These are phyloP conservation scores for Xylaria acuta DNA, from an alignment of 495 filamentous ascomycete genomes.

Conservation along the genomic window DNA sequence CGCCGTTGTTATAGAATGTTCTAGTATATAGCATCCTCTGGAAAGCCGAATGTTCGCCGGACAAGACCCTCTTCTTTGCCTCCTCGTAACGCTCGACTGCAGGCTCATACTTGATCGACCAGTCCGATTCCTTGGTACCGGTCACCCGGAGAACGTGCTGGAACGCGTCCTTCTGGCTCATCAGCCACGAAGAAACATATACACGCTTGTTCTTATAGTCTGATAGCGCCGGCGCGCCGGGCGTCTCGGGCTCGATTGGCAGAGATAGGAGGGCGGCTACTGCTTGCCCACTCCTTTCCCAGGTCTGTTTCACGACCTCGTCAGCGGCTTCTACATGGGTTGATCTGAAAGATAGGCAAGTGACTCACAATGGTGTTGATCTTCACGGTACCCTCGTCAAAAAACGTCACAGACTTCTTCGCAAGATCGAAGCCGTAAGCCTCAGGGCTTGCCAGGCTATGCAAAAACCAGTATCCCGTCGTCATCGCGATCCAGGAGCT, in stretches of 20 bases:
- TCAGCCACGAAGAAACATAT: constrained; percentile 50
- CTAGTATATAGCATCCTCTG: constrained; percentile 57
- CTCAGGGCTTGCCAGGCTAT: constrained; percentile 35
- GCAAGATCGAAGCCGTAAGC: constrained; percentile 43
- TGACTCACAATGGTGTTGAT: constrained; percentile 43
- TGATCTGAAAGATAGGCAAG: not conserved
- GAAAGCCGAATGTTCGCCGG: constrained; percentile 51
- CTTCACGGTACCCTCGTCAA: constrained; percentile 41
- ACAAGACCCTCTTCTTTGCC: constrained; percentile 43
- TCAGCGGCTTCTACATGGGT: constrained; percentile 18
- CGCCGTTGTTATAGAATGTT: constrained; percentile 57
- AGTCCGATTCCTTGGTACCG: constrained; percentile 57
- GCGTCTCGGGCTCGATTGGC: constrained; percentile 50
- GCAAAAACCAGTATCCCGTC: constrained; percentile 54
- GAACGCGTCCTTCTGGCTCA: constrained; percentile 57
- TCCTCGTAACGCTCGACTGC: constrained; percentile 51
- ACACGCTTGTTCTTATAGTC: constrained; percentile 51
- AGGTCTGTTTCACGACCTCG: constrained; percentile 36
- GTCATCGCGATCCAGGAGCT: constrained; percentile 58
- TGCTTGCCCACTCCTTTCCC: constrained; percentile 46
- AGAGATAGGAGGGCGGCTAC: constrained; percentile 47
- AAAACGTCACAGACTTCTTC: constrained; percentile 41
- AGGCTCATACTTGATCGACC: constrained; percentile 57
- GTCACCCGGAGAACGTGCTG: constrained; percentile 57
- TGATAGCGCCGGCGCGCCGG: constrained; percentile 40